Percentiles rank a stretch among this genome's conserved stretches.
Evolutionary conservation across 345 rosid species (phyloP).

Genomic region (Eutrema yunnanense): DNA sequence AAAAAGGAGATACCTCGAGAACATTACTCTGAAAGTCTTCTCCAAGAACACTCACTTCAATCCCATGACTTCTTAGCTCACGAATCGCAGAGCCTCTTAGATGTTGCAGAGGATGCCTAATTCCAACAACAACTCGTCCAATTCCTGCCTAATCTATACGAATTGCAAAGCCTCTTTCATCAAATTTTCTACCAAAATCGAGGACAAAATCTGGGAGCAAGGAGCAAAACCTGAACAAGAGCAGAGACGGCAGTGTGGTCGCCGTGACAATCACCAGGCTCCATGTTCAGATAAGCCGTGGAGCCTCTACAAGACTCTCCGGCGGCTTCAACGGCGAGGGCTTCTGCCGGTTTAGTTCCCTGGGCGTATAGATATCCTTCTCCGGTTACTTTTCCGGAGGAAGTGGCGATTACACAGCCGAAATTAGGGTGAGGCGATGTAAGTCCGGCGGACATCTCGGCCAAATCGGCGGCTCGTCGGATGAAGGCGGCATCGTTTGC

Average conservation of each 20-base stretch:
- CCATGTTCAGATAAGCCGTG: conserved; percentile 79
- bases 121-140: conserved; percentile 72
- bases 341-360: conserved; percentile 83
- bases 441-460: conserved; percentile 75
- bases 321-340: conserved; percentile 66
- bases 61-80: conserved; percentile 62
- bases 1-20: conserved; percentile 48
- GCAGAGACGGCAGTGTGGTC: conserved; percentile 78
- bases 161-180: no score
- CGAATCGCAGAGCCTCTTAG: conserved; percentile 81
- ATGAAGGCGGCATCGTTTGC: conserved; percentile 47
- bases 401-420: conserved; percentile 68
- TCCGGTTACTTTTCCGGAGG: conserved; percentile 53
- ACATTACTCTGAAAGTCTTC: conserved; percentile 74
- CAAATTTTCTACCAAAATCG: background rate
- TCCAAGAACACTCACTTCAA: conserved; percentile 88
- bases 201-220: background rate
- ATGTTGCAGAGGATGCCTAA: conserved; percentile 85
- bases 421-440: conserved; percentile 92
- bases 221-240: conserved; percentile 64
- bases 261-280: conserved; percentile 94
- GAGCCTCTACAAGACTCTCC: conserved; percentile 50
- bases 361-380: conserved; percentile 84
- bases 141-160: conserved; percentile 80
- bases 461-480: conserved; percentile 57